These are phyloP conservation scores for Stachybotrys echinatus DNA, from an alignment of 2,329 filamentous ascomycete species.

Conservation along the genomic window DNA sequence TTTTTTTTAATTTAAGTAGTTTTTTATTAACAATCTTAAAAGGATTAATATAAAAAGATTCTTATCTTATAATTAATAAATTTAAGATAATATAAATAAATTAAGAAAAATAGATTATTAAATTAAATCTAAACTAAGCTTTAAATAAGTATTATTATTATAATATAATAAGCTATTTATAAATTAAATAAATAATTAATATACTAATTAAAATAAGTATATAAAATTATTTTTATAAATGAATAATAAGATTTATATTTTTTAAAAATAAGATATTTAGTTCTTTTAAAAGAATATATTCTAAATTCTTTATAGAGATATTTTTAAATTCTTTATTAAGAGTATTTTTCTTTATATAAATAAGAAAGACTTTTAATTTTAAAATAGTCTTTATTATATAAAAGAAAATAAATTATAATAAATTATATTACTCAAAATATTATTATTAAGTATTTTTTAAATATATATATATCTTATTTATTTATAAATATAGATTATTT, in stretches of 20 bases:
- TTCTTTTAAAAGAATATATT: not conserved
- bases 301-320: not conserved
- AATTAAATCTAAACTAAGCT: not conserved
- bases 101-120: not conserved
- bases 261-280: not conserved
- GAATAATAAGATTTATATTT: not conserved
- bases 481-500: not conserved
- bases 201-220: no score
- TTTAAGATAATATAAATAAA: not conserved
- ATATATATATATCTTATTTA: not conserved
- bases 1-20: conserved; percentile 1
- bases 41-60: no score
- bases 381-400: not conserved
- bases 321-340: not conserved
- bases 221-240: not conserved
- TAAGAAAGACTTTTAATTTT: not conserved
- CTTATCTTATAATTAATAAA: not conserved
- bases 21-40: not conserved
- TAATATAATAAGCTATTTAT: not conserved
- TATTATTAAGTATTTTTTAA: not conserved
- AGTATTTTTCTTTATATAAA: not conserved
- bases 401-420: not conserved
- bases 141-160: not conserved
- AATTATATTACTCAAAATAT: not conserved
- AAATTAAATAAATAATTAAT: not conserved